A percentile compares a stretch with the other conserved stretches of the same genome.
Evolutionary conservation across 129 eudicot genomes (phyloP).

Genomic region (Heracleum sosnowskyi): DNA sequence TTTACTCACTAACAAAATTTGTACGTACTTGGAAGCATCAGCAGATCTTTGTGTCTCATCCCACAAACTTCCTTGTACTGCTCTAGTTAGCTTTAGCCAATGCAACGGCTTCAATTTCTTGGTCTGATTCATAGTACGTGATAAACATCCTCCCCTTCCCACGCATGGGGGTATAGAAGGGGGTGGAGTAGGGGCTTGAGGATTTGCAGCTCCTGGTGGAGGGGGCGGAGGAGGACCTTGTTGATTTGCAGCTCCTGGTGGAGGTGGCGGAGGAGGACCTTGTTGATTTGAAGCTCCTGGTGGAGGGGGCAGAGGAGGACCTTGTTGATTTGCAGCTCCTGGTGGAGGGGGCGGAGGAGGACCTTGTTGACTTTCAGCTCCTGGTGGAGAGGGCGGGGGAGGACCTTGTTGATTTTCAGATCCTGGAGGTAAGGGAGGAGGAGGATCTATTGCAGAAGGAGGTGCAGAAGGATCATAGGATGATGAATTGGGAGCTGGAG

Average conservation of each 20-base stretch:
- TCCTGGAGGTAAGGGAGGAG: conserved; percentile 41
- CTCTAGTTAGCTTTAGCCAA: conserved; percentile 78
- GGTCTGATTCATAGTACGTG: conserved; percentile 37
- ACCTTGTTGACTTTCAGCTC: conserved; percentile 10
- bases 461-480: conserved; percentile 39
- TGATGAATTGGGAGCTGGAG: conserved; percentile 31
- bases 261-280: conserved; percentile 35
- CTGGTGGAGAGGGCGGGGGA: conserved; percentile 22
- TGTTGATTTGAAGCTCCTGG: conserved; percentile 25
- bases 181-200: conserved; percentile 36
- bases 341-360: conserved; percentile 30
- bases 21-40: conserved; percentile 56
- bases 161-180: conserved; percentile 47
- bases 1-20: conserved; percentile 1
- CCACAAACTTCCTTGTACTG: conserved; percentile 94
- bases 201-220: conserved; percentile 31
- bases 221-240: conserved; percentile 31
- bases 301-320: conserved; percentile 40
- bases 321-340: conserved; percentile 11
- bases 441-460: conserved; percentile 55
- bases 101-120: conserved; percentile 88
- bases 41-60: conserved; percentile 78
- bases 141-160: conserved; percentile 33
- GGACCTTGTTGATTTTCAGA: conserved; percentile 23
- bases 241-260: conserved; percentile 14